A percentile compares a stretch with the other conserved stretches of the same genome.
These are phyloP conservation scores for Sclerotinia sclerotiorum DNA, from an alignment of 2,329 filamentous ascomycete genomes.

Conservation along the genomic window DNA sequence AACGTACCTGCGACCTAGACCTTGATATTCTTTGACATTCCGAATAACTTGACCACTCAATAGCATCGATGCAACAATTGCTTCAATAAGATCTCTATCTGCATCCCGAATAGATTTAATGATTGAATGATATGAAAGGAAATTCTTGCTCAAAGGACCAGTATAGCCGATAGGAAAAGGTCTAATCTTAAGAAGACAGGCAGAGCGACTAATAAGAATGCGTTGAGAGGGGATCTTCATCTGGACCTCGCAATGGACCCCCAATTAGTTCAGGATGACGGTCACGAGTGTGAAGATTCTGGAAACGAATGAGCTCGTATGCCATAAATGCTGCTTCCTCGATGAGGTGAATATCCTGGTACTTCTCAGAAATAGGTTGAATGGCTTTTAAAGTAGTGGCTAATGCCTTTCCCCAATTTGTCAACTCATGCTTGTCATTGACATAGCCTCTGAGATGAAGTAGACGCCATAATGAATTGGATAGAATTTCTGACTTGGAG, in stretches of 20 bases:
- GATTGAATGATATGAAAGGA: slow-evolving; percentile 83
- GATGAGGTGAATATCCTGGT: slow-evolving; percentile 49
- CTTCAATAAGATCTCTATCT: slow-evolving; percentile 81
- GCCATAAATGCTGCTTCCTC: slow-evolving; percentile 81
- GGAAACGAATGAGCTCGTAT: slow-evolving; percentile 79
- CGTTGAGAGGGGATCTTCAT: too few relatives aligned
- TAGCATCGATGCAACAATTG: slow-evolving; percentile 76
- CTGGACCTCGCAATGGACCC: slow-evolving; percentile 55
- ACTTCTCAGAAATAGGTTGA: slow-evolving; percentile 50
- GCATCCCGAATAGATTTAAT: slow-evolving; percentile 75
- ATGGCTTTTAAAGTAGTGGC: slow-evolving; percentile 66
- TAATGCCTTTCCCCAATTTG: slow-evolving; percentile 79
- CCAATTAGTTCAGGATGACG: slow-evolving; percentile 55
- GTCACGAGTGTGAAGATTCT: slow-evolving; percentile 71
- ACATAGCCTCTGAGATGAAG: slow-evolving; percentile 86
- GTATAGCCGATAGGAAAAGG: slow-evolving; percentile 90
- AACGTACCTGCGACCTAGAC: slow-evolving; percentile 70
- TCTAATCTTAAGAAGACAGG: slow-evolving; percentile 76
- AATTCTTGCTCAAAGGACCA: slow-evolving; percentile 85
- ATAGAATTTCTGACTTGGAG: slow-evolving; percentile 67
- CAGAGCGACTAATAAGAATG: slow-evolving; percentile 83
- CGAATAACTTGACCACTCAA: slow-evolving; percentile 77
- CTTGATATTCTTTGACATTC: slow-evolving; percentile 57
- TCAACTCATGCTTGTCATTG: slow-evolving; percentile 74
- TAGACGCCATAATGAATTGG: slow-evolving; percentile 83